Conservation (phyloP, 75 land plant species). For the Azolla pinnata region DNA sequence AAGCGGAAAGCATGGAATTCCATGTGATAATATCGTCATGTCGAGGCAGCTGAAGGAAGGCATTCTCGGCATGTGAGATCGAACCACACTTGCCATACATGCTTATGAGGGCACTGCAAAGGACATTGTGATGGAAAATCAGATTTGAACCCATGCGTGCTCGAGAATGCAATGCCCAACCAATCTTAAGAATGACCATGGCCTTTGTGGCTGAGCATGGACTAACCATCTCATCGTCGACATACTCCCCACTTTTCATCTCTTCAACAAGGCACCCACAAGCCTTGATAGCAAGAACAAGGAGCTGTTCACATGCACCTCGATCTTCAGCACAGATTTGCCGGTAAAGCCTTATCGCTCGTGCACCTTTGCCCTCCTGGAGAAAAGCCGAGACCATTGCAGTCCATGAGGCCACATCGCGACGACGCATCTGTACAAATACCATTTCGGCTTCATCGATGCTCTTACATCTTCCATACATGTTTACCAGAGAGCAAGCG, state of each 20-base stretch:
- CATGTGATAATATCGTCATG: conserved; percentile 22
- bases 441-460: neutral
- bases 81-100: conserved; percentile 51
- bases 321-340: conserved; percentile 13
- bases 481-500: neutral
- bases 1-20: neutral
- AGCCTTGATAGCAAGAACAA: conserved; percentile 26
- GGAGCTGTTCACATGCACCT: conserved; percentile 22
- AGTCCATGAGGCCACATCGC: conserved; percentile 3
- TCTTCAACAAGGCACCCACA: conserved; percentile 28
- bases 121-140: conserved; percentile 25
- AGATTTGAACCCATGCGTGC: conserved; percentile 11
- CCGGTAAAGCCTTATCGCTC: neutral
- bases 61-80: conserved; percentile 17
- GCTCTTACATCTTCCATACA: neutral
- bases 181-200: neutral
- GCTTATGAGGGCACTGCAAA: conserved; percentile 41
- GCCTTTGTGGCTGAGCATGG: neutral
- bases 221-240: no score
- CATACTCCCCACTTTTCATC: no score
- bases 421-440: neutral
- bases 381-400: neutral
- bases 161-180: conserved; percentile 24
- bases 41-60: conserved; percentile 25
- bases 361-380: neutral